Percentiles rank a stretch among this genome's conserved stretches.
These are phyloP conservation scores for Echinosophora koreensis DNA, from an alignment of 306 rosid genomes.

Conservation along the genomic window DNA sequence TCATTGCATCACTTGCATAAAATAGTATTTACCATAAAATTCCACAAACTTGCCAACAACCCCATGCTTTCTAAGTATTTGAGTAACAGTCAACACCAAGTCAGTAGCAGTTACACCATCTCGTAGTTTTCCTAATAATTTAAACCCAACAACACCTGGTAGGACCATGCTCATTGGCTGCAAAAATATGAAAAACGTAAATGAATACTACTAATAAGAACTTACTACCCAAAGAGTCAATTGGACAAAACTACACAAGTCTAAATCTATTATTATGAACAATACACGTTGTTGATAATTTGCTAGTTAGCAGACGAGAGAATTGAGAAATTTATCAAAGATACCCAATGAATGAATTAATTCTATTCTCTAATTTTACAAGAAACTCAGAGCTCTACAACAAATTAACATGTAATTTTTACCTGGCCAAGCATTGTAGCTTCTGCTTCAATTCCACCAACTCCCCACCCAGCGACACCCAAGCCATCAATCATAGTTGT, in stretches of 20 bases:
- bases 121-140: slow-evolving; percentile 81
- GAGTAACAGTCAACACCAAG: slow-evolving; percentile 96
- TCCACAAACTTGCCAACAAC: slow-evolving; percentile 98
- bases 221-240: background rate
- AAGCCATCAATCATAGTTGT: slow-evolving; percentile 99
- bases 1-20: background rate
- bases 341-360: slow-evolving; percentile 13
- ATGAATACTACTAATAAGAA: slow-evolving; percentile 14
- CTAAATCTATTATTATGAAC: background rate
- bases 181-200: slow-evolving; percentile 34
- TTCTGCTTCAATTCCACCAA: slow-evolving; percentile 99
- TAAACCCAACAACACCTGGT: slow-evolving; percentile 97
- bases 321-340: background rate
- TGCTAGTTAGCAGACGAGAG: background rate
- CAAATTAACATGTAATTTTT: slow-evolving; percentile 39
- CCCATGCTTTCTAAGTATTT: slow-evolving; percentile 96
- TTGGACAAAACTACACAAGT: slow-evolving; percentile 15
- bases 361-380: slow-evolving; percentile 18
- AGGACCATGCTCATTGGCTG: slow-evolving; percentile 99
- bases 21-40: slow-evolving; percentile 75
- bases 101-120: slow-evolving; percentile 95
- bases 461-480: slow-evolving; percentile 99
- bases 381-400: background rate
- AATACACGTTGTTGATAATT: slow-evolving; percentile 8
- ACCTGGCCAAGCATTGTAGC: slow-evolving; percentile 99